A percentile compares a stretch with the other conserved stretches of the same genome.
Evolutionary conservation across 1,284 basidiomycete species (phyloP).

Genomic region (Tylopilus sp.): DNA sequence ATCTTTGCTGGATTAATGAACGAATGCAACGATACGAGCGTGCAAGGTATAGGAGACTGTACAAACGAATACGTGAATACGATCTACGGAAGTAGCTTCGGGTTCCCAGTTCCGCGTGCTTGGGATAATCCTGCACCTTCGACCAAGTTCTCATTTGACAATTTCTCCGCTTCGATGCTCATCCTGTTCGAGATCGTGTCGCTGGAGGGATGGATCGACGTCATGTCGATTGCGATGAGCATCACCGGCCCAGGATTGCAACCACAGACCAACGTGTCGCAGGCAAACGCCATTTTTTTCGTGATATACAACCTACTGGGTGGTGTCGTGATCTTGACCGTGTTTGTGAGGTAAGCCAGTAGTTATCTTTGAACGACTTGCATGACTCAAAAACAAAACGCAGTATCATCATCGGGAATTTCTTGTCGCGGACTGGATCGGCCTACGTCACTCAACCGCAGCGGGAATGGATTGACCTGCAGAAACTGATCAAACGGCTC

Average conservation of each 20-base stretch:
- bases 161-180: slow-evolving; percentile 86
- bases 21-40: slow-evolving; percentile 83
- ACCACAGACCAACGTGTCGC: slow-evolving; percentile 77
- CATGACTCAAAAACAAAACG: slow-evolving; percentile 20
- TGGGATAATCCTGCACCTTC: slow-evolving; percentile 92
- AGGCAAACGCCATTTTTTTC: slow-evolving; percentile 93
- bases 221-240: slow-evolving; percentile 87
- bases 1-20: slow-evolving; percentile 92
- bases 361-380: background rate
- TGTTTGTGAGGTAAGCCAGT: slow-evolving; percentile 82
- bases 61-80: slow-evolving; percentile 81
- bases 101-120: slow-evolving; percentile 84
- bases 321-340: slow-evolving; percentile 89
- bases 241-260: slow-evolving; percentile 81
- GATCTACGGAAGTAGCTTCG: slow-evolving; percentile 64
- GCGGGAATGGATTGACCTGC: slow-evolving; percentile 94
- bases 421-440: slow-evolving; percentile 86
- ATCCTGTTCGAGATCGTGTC: slow-evolving; percentile 98
- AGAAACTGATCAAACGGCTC: slow-evolving; percentile 91
- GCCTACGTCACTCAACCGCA: slow-evolving; percentile 91
- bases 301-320: slow-evolving; percentile 95
- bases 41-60: slow-evolving; percentile 73
- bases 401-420: slow-evolving; percentile 97
- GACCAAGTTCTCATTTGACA: slow-evolving; percentile 93
- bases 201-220: slow-evolving; percentile 96